These are phyloP conservation scores for Scalesia atractyloides DNA, from an alignment of 129 eudicot species.

Conservation along the genomic window DNA sequence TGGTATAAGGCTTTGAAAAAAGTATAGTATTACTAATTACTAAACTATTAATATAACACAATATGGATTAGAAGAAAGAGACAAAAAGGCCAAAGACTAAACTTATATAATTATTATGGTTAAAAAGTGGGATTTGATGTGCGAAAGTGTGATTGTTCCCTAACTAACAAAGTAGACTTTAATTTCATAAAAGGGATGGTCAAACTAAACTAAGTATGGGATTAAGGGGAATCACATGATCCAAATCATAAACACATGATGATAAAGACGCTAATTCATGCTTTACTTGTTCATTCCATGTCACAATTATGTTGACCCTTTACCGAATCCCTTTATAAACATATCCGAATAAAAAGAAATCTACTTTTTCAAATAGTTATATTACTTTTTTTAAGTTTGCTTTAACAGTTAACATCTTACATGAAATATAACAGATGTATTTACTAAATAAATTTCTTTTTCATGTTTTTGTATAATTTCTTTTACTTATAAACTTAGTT, in stretches of 20 bases:
- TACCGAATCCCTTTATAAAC: conserved; percentile 11
- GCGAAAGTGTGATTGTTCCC: conserved; percentile 40
- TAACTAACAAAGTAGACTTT: conserved; percentile 36
- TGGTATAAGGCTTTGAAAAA: neutral
- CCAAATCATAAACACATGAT: conserved; percentile 32
- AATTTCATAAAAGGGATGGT: conserved; percentile 27
- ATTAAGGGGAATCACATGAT: conserved; percentile 21
- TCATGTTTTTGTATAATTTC: too few relatives aligned
- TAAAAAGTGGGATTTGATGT: conserved; percentile 37
- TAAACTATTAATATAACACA: neutral
- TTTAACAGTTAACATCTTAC: too few relatives aligned
- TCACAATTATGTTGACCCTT: conserved; percentile 26
- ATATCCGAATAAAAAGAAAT: neutral
- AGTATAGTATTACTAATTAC: too few relatives aligned
- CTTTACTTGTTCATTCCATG: conserved; percentile 14
- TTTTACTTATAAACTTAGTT: too few relatives aligned
- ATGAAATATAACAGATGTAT: too few relatives aligned
- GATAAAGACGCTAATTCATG: conserved; percentile 24
- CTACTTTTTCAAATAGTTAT: neutral
- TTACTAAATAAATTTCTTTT: too few relatives aligned
- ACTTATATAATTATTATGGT: conserved; percentile 3
- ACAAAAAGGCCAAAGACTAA: neutral
- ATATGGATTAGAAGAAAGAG: neutral
- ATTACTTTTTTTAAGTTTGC: too few relatives aligned
- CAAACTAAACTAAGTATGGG: conserved; percentile 15